Percentiles rank a stretch among this genome's conserved stretches.
Evolutionary conservation across 495 filamentous ascomycete genomes (phyloP).

Genomic region (Annulohypoxylon moriforme): DNA sequence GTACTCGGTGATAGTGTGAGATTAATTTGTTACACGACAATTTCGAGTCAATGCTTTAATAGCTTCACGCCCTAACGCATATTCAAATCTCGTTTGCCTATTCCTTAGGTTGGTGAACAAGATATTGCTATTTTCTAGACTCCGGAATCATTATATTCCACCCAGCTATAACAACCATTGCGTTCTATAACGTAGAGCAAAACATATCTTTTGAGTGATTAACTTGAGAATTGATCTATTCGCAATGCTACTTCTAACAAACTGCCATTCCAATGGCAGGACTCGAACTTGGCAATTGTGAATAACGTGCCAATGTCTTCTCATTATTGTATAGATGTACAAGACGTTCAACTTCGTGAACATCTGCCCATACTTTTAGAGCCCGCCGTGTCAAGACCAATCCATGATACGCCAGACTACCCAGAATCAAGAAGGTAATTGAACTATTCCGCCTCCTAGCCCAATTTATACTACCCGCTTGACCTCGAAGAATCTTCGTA

Average conservation of each 20-base stretch:
- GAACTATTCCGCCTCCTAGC: background rate
- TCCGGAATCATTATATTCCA: no score
- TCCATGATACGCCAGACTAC: conserved; percentile 44
- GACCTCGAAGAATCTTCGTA: conserved; percentile 99
- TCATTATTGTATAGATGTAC: conserved; percentile 33
- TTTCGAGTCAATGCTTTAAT: no score
- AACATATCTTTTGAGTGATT: background rate
- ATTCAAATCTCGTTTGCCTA: no score
- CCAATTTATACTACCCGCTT: conserved; percentile 50
- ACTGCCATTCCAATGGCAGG: background rate
- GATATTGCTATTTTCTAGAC: no score
- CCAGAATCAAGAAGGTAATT: conserved; percentile 36
- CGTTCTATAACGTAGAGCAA: background rate
- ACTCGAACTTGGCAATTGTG: background rate
- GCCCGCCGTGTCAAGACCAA: conserved; percentile 28
- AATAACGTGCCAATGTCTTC: conserved; percentile 25
- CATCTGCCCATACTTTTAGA: conserved; percentile 25
- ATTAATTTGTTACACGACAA: background rate
- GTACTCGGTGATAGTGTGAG: background rate
- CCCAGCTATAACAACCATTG: no score
- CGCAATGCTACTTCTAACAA: background rate
- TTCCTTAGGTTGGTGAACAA: no score
- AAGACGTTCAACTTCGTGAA: conserved; percentile 27
- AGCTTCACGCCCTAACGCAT: no score
- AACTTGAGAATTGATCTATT: background rate